Conservation (phyloP, 2,329 filamentous ascomycete genomes). For the Arthroderma uncinatum region DNA sequence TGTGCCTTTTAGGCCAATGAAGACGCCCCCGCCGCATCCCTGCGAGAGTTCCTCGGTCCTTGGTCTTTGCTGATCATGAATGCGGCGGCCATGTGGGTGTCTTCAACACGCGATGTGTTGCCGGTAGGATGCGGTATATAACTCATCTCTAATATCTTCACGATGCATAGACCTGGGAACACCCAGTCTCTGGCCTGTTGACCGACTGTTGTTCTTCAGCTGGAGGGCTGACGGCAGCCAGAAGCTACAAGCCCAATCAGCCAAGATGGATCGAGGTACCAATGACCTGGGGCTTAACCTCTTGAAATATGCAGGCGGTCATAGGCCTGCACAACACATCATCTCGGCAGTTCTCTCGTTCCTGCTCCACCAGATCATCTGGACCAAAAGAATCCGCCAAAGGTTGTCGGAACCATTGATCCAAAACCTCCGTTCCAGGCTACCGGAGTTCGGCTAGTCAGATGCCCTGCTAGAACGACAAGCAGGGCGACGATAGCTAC, state of each 20-base stretch:
- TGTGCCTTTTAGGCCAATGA: not conserved
- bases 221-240: too few species aligned
- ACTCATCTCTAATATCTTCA: not conserved
- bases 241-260: not conserved
- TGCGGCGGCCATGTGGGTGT: not conserved
- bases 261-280: not conserved
- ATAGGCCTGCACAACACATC: not conserved
- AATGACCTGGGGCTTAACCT: not conserved
- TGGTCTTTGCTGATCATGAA: constrained; percentile 1
- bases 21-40: not conserved
- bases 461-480: not conserved
- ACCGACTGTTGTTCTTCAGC: too few species aligned
- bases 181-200: too few species aligned
- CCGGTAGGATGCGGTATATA: not conserved
- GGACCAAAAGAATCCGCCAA: not conserved
- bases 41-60: not conserved
- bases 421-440: not conserved
- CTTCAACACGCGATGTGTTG: not conserved
- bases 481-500: not conserved
- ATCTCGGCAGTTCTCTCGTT: not conserved
- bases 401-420: constrained; percentile 3
- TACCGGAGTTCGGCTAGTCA: not conserved
- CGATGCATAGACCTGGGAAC: too few species aligned
- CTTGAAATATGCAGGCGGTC: not conserved
- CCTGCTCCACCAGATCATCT: not conserved